Percentiles rank a stretch among this genome's conserved stretches.
Evolutionary conservation across 805 yeast species (phyloP).

Genomic region (Pichia insulana): DNA sequence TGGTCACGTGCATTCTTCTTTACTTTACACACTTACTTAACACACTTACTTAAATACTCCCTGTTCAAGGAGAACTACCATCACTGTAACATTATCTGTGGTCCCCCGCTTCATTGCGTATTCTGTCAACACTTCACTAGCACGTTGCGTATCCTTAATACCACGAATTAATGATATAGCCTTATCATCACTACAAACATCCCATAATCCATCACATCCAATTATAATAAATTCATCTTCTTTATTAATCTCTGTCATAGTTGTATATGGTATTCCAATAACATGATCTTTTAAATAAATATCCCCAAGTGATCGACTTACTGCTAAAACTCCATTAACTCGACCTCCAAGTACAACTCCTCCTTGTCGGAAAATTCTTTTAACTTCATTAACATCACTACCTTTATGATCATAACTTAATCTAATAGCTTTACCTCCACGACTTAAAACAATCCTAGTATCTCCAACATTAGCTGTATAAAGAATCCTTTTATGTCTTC

Average conservation of each 20-base stretch:
- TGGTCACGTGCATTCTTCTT: no score
- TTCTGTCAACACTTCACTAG: slow-evolving; percentile 58
- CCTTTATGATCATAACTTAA: slow-evolving; percentile 93
- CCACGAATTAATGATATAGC: slow-evolving; percentile 68
- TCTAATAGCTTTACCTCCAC: slow-evolving; percentile 68
- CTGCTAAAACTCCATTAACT: slow-evolving; percentile 93
- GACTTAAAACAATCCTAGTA: slow-evolving; percentile 69
- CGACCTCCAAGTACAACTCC: slow-evolving; percentile 85
- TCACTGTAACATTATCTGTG: slow-evolving; percentile 87
- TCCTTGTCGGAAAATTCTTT: slow-evolving; percentile 68
- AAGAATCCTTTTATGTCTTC: slow-evolving; percentile 58
- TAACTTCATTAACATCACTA: slow-evolving; percentile 66
- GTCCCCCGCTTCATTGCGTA: slow-evolving; percentile 72
- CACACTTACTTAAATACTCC: neutral
- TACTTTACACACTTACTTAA: no score
- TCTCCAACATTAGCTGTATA: slow-evolving; percentile 97
- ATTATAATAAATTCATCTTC: slow-evolving; percentile 74
- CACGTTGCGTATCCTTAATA: slow-evolving; percentile 49
- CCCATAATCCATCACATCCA: slow-evolving; percentile 98
- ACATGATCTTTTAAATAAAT: slow-evolving; percentile 85
- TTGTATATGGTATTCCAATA: slow-evolving; percentile 85
- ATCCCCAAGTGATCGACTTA: slow-evolving; percentile 89
- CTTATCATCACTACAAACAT: slow-evolving; percentile 74
- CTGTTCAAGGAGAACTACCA: slow-evolving; percentile 62
- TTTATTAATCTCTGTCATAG: slow-evolving; percentile 63